Evolutionary conservation across 139 green algal species (phyloP).

Genomic region (Tetradesmus lagerheimii): DNA sequence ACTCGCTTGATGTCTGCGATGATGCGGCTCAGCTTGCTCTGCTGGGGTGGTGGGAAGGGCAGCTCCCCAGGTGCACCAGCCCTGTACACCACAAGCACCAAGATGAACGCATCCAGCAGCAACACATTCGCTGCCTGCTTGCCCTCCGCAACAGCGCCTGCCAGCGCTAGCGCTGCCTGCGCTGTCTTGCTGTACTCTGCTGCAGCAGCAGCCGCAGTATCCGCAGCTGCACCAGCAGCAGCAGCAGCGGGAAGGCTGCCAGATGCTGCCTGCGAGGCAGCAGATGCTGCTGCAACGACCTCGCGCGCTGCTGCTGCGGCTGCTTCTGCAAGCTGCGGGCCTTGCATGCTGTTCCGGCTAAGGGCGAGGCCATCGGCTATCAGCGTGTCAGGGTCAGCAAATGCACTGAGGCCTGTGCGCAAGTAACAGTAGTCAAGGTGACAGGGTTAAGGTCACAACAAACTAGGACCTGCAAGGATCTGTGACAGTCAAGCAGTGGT

Average conservation of each 20-base stretch:
- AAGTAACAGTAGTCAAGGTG: background rate
- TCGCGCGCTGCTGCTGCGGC: slow-evolving; percentile 22
- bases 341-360: slow-evolving; percentile 38
- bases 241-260: background rate
- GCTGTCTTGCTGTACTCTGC: background rate
- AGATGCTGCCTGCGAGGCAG: background rate
- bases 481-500: no score
- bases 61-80: background rate
- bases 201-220: background rate
- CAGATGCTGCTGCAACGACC: background rate
- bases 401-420: background rate
- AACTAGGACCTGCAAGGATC: no score
- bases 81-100: slow-evolving; percentile 71
- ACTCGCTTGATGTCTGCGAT: slow-evolving; percentile 32
- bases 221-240: background rate
- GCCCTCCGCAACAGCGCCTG: slow-evolving; percentile 78
- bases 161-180: slow-evolving; percentile 30
- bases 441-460: no score
- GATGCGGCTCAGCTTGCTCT: slow-evolving; percentile 29
- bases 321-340: background rate
- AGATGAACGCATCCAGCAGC: slow-evolving; percentile 88
- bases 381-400: slow-evolving; percentile 28
- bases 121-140: slow-evolving; percentile 78
- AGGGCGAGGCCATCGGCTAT: background rate
- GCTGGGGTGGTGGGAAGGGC: background rate